These are phyloP conservation scores for Sonneratia caseolaris DNA, from an alignment of 345 rosid genomes.

Conservation along the genomic window DNA sequence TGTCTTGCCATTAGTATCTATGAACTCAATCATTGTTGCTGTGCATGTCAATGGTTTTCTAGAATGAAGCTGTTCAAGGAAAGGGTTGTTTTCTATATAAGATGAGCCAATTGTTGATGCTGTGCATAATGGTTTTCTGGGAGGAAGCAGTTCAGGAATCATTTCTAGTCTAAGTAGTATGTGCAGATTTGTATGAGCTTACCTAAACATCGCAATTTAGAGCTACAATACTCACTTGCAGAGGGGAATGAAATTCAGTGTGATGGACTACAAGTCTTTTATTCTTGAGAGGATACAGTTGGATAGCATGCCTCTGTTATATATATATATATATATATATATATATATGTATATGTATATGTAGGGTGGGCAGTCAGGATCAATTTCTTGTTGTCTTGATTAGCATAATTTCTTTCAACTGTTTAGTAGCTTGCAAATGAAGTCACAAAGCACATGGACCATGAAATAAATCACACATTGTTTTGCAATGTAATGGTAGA, in stretches of 20 bases:
- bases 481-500: not conserved
- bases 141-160: no score
- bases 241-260: not conserved
- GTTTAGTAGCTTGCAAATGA: not conserved
- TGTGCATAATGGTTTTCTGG: no score
- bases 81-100: no score
- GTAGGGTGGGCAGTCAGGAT: not conserved
- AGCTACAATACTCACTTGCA: not conserved
- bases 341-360: not conserved
- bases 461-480: not conserved
- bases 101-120: no score
- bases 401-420: not conserved
- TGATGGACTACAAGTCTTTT: not conserved
- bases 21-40: not conserved
- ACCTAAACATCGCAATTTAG: not conserved
- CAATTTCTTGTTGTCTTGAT: not conserved
- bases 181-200: no score
- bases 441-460: not conserved
- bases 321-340: not conserved
- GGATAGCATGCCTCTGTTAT: not conserved
- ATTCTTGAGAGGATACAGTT: not conserved
- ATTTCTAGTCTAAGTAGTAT: no score
- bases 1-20: not conserved
- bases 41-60: not conserved
- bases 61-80: no score